Evolutionary conservation across 352 stramenopile species (phyloP).

Genomic region (Phytophthora nicotianae): DNA sequence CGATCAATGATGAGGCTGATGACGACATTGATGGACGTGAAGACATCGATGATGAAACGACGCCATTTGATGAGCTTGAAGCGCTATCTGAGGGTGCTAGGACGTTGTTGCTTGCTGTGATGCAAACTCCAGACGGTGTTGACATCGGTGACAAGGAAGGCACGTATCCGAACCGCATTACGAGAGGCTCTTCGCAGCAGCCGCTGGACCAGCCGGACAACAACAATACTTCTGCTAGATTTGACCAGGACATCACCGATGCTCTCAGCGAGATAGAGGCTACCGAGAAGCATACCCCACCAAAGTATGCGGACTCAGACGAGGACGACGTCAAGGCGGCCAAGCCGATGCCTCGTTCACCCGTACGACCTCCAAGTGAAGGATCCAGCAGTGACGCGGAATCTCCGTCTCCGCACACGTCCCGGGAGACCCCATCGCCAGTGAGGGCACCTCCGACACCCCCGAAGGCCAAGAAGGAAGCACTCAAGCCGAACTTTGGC

Average conservation of each 20-base stretch:
- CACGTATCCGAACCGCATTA: conserved; percentile 46
- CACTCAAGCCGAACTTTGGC: conserved; percentile 70
- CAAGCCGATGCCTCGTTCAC: conserved; percentile 25
- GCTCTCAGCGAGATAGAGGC: conserved; percentile 31
- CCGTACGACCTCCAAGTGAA: conserved; percentile 23
- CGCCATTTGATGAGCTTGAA: conserved; percentile 86
- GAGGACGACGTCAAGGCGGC: conserved; percentile 30
- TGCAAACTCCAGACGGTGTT: conserved; percentile 86
- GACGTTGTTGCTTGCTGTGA: conserved; percentile 84
- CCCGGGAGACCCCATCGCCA: conserved; percentile 19
- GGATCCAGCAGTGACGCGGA: conserved; percentile 25
- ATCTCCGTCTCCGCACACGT: conserved; percentile 22
- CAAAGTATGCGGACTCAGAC: conserved; percentile 21
- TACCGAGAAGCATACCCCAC: conserved; percentile 18
- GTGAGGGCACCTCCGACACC: conserved; percentile 29
- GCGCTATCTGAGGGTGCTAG: conserved; percentile 84
- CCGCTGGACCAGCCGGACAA: conserved; percentile 24
- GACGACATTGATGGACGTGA: conserved; percentile 61
- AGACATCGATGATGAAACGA: conserved; percentile 83
- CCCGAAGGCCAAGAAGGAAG: conserved; percentile 40
- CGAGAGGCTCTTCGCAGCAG: conserved; percentile 37
- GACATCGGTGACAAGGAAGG: conserved; percentile 71
- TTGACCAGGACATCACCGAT: conserved; percentile 46
- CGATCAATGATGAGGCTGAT: conserved; percentile 25
- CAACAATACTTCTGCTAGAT: conserved; percentile 34